These are phyloP conservation scores for Collybiopsis confluens DNA, from an alignment of 768 basidiomycete genomes.

Conservation along the genomic window DNA sequence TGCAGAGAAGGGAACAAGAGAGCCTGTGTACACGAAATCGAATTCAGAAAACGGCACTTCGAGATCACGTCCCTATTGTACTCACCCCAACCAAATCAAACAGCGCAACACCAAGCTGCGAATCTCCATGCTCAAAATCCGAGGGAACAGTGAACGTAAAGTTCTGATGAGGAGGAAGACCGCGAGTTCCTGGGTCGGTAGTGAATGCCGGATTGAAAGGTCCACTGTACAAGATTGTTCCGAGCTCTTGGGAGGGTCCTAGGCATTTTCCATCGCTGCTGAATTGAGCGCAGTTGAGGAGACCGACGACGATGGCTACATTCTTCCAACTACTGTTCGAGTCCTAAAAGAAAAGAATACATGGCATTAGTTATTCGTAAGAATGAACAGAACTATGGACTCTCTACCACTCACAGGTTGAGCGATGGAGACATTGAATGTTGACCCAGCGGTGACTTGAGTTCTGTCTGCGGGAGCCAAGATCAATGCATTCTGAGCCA, in stretches of 20 bases:
- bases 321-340: not conserved
- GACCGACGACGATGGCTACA: not conserved
- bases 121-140: no score
- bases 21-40: no score
- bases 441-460: not conserved
- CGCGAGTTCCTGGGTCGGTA: no score
- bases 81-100: no score
- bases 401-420: not conserved
- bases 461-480: not conserved
- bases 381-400: not conserved
- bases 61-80: no score
- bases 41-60: no score
- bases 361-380: not conserved
- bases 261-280: not conserved
- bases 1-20: no score
- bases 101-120: no score
- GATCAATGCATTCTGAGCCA: constrained; percentile 5
- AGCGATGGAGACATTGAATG: not conserved
- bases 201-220: no score
- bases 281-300: not conserved
- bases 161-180: no score
- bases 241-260: not conserved
- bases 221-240: constrained; percentile 1
- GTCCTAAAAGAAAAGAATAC: not conserved
- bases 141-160: no score